Conservation (phyloP, 257 asterid species). For the Solanum clarkiae region DNA sequence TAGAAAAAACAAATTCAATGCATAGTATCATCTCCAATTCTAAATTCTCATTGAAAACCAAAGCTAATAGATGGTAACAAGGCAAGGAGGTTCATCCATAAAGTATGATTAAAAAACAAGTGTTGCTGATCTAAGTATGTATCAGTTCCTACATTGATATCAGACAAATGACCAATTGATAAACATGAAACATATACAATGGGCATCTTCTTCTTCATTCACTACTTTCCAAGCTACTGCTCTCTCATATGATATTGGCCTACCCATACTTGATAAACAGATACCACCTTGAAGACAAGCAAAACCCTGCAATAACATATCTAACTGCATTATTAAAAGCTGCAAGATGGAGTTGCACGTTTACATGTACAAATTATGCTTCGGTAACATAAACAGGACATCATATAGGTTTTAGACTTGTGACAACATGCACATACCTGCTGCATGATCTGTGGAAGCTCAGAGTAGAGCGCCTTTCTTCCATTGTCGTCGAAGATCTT, state of each 20-base stretch:
- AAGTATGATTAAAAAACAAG: not conserved
- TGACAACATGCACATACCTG: constrained; percentile 29
- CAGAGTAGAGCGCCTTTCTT: constrained; percentile 53
- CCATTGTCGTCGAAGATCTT: constrained; percentile 77
- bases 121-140: not conserved
- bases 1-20: no score
- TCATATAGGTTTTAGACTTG: not conserved
- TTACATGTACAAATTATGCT: not conserved
- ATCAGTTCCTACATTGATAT: not conserved
- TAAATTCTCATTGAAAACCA: not conserved
- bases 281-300: constrained; percentile 38
- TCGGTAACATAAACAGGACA: not conserved
- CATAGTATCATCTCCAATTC: no score
- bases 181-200: constrained; percentile 84
- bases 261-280: constrained; percentile 40
- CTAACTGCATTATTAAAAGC: not conserved
- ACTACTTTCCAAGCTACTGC: constrained; percentile 50
- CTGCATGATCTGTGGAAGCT: constrained; percentile 85
- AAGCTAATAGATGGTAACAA: not conserved
- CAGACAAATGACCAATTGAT: constrained; percentile 74
- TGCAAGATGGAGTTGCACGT: not conserved
- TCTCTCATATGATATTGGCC: constrained; percentile 36
- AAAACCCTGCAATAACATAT: constrained; percentile 18
- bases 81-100: not conserved
- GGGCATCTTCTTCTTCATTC: constrained; percentile 75